Evolutionary conservation across 805 yeast species (phyloP), one percentile per base, ranked within the genome.

Genomic region (Lipomyces kockii): DNA sequence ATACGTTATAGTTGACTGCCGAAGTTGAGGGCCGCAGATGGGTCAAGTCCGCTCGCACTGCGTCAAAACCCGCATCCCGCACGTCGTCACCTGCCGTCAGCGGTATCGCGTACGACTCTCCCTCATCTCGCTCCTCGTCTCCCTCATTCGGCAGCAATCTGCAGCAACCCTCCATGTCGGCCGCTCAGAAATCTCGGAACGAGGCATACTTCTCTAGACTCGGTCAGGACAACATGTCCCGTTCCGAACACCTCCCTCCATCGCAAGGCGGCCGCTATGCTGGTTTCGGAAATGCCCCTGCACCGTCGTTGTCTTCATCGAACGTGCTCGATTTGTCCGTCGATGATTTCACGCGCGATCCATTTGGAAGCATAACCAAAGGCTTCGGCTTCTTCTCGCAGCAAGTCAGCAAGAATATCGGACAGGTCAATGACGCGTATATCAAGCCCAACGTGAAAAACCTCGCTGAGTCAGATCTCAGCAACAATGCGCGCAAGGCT

Each of bases 351-450:
- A 82, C 79, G 59, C 85, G 86, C 1, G 98, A 95, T 77, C 98
- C 99, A 5, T 73, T 93, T 62, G 97, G 97, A n/a, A 89, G 98
- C 0, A 83, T 95, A 63, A 78, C 91, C 52, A 91, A 88, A 79
- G 98, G 99, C 27, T 95, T 98, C 97, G 93, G 97, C 32, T 80
- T 95, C 70, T 92, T 95, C 75, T 88, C 97, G 11, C 83, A 88
- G n/a, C 87, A 96, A 0, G 92, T 95, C 34, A 85, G 90, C 56
- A 89, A 91, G 79, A 89, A 96, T 0, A 88, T 92, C 9, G 86
- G 83, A 69, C 97, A 92, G 71, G 97, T 95, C 52, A 90, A 89
- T 72, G 97, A 93, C 74, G 80, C 87, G 8, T 97, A 92, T 61
- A 92, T 95, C 72, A 91, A 91, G 76, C 99, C 99, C n/a, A 87